Evolutionary conservation across 768 basidiomycete genomes (phyloP), one percentile per base, ranked within the genome.

Genomic region (Daedaleopsis nitida): DNA sequence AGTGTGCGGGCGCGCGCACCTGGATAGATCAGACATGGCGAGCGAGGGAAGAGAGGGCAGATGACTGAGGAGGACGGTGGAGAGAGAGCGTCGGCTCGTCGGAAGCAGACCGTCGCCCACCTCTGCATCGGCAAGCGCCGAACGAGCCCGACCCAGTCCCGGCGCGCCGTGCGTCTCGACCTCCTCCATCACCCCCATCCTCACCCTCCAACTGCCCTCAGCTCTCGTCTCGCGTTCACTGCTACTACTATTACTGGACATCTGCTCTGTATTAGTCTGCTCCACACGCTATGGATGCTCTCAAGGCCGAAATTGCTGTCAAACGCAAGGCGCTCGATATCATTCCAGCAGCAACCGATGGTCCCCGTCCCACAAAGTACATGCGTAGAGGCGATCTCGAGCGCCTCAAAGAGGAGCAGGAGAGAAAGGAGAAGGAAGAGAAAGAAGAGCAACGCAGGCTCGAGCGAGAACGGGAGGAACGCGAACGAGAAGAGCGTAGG

Each of bases 341-440:
- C n/a, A 7, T 32, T 32, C 27, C 27, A 32, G 27, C 27, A 32
- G 67, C 80, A 17, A 56, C 66, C 19, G 21, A 65, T 7, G 62
- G 70, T 44, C 68, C 71, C n/a, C 78, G 87, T 7, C 84, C 89
- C 0, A 83, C 79, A 21, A 97, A 98, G 77, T 98, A 98, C 74
- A 84, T 97, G 85, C 86, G 91, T 43, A 83, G 90, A 65, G 92
- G 91, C 17, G 96, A 98, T n/a, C 75, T 97, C 14, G 95, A 98
- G 65, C 84, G 83, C 21, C 70, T 92, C 43, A 82, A 79, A 63
- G 81, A 75, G 45, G 80, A 83, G 53, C 72, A 78, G 58, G 74
- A 78, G 43, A 70, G 75, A 32, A 78, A 78, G 59, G 74, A 74
- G 51, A 70, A 65, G 56, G 76, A 80, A 70, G 77, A 77, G 65